Conservation (phyloP, 2,329 filamentous ascomycete genomes). For the Hysterium pulicare region DNA sequence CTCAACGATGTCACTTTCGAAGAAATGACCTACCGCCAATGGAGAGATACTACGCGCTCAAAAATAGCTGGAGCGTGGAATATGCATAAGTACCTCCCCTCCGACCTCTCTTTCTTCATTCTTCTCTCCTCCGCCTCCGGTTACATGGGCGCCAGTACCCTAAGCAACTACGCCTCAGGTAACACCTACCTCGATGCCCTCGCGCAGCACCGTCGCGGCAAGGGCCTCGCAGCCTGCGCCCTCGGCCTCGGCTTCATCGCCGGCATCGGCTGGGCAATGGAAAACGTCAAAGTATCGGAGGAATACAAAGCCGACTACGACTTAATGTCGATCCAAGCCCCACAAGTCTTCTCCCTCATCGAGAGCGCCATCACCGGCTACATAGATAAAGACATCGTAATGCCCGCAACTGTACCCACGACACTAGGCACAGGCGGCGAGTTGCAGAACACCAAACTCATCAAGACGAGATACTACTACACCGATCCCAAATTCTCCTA, state of each 20-base stretch:
- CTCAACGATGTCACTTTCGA: constrained; percentile 9
- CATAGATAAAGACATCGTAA: too few relatives aligned
- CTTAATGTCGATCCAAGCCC: background rate
- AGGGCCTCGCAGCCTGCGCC: constrained; percentile 1
- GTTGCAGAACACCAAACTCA: background rate
- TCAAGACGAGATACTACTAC: background rate
- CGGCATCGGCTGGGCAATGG: constrained; percentile 13
- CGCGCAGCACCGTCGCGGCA: constrained; percentile 4
- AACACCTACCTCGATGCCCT: constrained; percentile 13
- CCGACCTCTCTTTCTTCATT: constrained; percentile 10
- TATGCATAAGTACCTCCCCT: constrained; percentile 8
- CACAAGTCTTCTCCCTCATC: background rate
- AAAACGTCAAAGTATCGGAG: background rate
- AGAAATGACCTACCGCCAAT: background rate
- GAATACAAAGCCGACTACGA: background rate
- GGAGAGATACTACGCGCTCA: background rate
- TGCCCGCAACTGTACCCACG: background rate
- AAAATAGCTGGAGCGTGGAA: constrained; percentile 17
- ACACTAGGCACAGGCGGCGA: background rate
- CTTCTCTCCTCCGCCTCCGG: constrained; percentile 8
- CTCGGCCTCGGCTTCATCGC: constrained; percentile 15
- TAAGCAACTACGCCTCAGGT: constrained; percentile 12
- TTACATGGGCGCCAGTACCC: constrained; percentile 4
- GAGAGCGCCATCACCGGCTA: background rate
- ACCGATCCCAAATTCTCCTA: background rate